Evolutionary conservation across 345 rosid species (phyloP).

Genomic region (Citrus sinensis): DNA sequence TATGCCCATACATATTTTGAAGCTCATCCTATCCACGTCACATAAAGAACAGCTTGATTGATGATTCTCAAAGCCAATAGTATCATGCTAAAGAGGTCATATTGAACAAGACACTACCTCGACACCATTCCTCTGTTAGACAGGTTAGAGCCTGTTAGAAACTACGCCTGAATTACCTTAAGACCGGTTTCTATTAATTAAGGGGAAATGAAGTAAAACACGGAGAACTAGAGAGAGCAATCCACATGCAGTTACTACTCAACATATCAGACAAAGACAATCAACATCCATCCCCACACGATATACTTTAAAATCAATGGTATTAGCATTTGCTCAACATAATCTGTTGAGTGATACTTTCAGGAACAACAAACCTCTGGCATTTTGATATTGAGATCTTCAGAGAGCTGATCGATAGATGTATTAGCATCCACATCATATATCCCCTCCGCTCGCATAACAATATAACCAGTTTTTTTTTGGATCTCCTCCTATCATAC

Average conservation of each 20-base stretch:
- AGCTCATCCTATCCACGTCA: neutral
- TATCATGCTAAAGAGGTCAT: neutral
- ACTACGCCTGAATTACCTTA: neutral
- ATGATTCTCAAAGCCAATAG: neutral
- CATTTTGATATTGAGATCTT: slow-evolving; percentile 92
- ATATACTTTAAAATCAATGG: neutral
- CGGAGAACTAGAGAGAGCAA: neutral
- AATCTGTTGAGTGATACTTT: neutral
- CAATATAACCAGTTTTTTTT: slow-evolving; percentile 97
- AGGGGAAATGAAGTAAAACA: neutral
- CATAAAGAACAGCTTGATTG: neutral
- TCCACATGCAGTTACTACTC: neutral
- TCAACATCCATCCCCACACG: neutral
- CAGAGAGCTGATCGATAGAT: slow-evolving; percentile 92
- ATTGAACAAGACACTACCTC: neutral
- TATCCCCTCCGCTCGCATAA: slow-evolving; percentile 92
- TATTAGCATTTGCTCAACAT: neutral
- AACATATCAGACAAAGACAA: neutral
- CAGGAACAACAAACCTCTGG: slow-evolving; percentile 62
- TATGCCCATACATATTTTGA: neutral
- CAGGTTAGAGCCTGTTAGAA: neutral
- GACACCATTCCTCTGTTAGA: neutral
- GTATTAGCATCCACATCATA: slow-evolving; percentile 98
- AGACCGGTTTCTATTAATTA: neutral
- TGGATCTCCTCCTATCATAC: slow-evolving; percentile 87